Base-by-base conservation (phyloP, 2,329 filamentous ascomycete species). In the Neocucurbitaria cava region DNA sequence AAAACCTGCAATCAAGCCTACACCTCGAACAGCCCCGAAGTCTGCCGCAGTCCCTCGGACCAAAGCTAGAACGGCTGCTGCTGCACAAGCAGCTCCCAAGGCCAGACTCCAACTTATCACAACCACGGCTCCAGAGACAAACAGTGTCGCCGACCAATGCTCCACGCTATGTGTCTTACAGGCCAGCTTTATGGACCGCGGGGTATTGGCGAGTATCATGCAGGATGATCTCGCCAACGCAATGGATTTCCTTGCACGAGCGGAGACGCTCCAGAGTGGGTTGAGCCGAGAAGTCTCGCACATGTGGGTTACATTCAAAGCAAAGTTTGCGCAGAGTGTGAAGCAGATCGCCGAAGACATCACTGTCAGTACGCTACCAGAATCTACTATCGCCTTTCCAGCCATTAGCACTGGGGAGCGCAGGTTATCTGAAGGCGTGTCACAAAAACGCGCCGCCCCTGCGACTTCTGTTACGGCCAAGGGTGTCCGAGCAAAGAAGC, bases 381-480 rank as follows among this genome's bases (percentile, higher is more conserved):
- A 99, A 67, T 97, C 95, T 0, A 96, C 92, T 0, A 87, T 97
- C 23, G 96, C 92, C 0, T 89, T 94, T 55, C 92, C 93, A 1
- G 87, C 91, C 0, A 81, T 94, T 20, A 66, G 66, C 18, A 50
- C 60, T 20, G 65, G 65, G 3, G 70, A 74, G 3, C 56, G 63
- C 15, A 69, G 61, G 43, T 52, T 61, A 11, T 72, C 70, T 3
- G 69, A 74, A 35, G 62, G 54, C 2, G 23, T 44, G 3, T 28
- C 44, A 24, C 17, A 49, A 2, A 70, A 71, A 26, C 62, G 61
- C 36, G 43, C 51, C 24, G 20, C 49, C 9, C 43, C 54, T 13
- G 44, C 46, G n/a, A 43, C 58, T 30, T 40, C 52, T 24, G 35
- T 64, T 17, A 46, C 53, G 24, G 36, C 48, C 1, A 72, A 65